Conservation (phyloP, 164 flowering plant species). For the Santalum album region DNA sequence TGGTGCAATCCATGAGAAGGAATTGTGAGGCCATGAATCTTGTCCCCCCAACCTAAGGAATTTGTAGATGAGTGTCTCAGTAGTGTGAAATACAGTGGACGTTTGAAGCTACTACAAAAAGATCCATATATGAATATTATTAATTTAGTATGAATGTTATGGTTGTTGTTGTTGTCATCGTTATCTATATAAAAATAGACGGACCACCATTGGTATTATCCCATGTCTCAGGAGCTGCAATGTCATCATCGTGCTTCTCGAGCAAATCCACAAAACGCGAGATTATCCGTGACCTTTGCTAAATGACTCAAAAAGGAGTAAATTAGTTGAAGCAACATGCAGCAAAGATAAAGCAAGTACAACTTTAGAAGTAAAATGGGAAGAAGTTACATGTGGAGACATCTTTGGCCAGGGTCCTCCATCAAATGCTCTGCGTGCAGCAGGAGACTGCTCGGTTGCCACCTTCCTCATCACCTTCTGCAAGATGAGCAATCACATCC, state of each 20-base stretch:
- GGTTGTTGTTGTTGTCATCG: too few relatives aligned
- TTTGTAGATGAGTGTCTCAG: neutral
- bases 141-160: too few relatives aligned
- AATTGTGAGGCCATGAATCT: conserved; percentile 30
- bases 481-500: conserved; percentile 53
- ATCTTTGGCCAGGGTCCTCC: conserved; percentile 75
- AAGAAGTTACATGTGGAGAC: conserved; percentile 23
- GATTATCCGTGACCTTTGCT: neutral
- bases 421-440: conserved; percentile 71
- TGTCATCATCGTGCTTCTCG: neutral
- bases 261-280: neutral
- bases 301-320: neutral
- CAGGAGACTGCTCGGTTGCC: conserved; percentile 53
- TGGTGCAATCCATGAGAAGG: conserved; percentile 23
- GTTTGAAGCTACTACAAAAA: too few relatives aligned
- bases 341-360: neutral
- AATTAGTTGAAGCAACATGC: neutral
- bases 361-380: neutral
- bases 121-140: too few relatives aligned
- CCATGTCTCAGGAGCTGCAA: conserved; percentile 4
- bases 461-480: conserved; percentile 66
- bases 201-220: neutral
- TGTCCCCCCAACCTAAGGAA: conserved; percentile 26
- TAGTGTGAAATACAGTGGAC: neutral
- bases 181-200: neutral